Evolutionary conservation across 2,329 filamentous ascomycete species (phyloP).

Genomic region (Orbilia ellipsospora): DNA sequence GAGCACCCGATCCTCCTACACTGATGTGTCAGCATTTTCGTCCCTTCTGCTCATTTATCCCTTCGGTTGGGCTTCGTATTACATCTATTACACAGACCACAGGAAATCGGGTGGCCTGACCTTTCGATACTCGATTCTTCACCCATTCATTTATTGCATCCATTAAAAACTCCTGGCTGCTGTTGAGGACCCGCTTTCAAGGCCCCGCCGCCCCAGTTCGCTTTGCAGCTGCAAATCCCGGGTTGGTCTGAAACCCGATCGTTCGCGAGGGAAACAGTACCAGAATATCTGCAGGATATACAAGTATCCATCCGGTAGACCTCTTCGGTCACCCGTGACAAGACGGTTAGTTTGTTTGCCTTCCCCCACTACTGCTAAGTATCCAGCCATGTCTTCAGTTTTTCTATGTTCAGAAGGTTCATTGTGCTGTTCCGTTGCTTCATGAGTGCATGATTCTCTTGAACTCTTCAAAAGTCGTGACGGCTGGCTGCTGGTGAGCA

Average conservation of each 20-base stretch:
- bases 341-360: constrained; percentile 40
- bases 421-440: no score
- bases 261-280: constrained; percentile 2
- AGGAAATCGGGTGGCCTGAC: no score
- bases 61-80: background rate
- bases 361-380: background rate
- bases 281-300: no score
- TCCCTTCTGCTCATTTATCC: background rate
- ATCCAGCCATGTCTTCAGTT: background rate
- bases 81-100: no score
- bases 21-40: background rate
- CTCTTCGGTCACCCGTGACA: constrained; percentile 14
- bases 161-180: constrained; percentile 16
- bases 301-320: constrained; percentile 17
- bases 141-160: no score
- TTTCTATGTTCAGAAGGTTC: no score
- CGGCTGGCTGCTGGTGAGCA: background rate
- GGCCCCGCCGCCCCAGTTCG: background rate
- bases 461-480: no score
- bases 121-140: no score
- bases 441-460: no score
- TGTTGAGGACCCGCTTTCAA: constrained; percentile 20
- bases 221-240: constrained; percentile 8
- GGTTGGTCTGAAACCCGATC: constrained; percentile 35
- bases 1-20: background rate